Percentiles rank a stretch among this genome's conserved stretches.
Conservation (phyloP, 2,329 filamentous ascomycete genomes). For the Fusarium sp. region DNA sequence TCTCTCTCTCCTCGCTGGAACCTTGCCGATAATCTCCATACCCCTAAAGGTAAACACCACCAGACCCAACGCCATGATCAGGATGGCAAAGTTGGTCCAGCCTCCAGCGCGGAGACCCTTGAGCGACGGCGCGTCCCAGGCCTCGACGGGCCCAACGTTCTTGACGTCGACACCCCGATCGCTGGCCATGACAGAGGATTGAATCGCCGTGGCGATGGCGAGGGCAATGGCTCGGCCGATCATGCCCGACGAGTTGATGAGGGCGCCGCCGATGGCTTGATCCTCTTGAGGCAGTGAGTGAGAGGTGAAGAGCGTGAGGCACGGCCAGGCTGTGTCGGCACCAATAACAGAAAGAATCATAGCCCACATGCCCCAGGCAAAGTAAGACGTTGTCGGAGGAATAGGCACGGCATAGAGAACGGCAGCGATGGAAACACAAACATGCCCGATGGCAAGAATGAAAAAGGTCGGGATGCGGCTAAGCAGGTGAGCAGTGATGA, state of each 20-base stretch:
- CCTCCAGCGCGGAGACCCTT: conserved; percentile 61
- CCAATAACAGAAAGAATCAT: conserved; percentile 75
- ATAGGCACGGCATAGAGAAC: conserved; percentile 75
- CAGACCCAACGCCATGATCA: conserved; percentile 55
- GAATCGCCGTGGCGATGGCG: conserved; percentile 73
- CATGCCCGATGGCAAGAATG: conserved; percentile 68
- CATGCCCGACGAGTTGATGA: conserved; percentile 75
- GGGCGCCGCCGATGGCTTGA: conserved; percentile 74
- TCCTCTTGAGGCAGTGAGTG: conserved; percentile 71
- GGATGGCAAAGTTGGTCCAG: conserved; percentile 66
- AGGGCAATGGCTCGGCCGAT: conserved; percentile 74
- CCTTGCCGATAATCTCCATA: conserved; percentile 64
- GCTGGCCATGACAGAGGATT: conserved; percentile 70
- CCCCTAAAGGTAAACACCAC: conserved; percentile 63
- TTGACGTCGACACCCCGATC: conserved; percentile 58
- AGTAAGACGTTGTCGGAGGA: conserved; percentile 70
- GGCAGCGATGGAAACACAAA: conserved; percentile 65
- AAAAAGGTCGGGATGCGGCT: conserved; percentile 68
- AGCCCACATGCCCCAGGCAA: conserved; percentile 74
- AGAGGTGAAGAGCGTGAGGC: conserved; percentile 74
- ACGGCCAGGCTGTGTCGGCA: conserved; percentile 75
- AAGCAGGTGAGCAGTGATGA: conserved; percentile 67
- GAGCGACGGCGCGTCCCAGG: conserved; percentile 61
- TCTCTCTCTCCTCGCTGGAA: conserved; percentile 27
- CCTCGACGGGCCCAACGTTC: conserved; percentile 54